Conservation (phyloP, 2,329 filamentous ascomycete genomes). For the Colletotrichum somersetense region DNA sequence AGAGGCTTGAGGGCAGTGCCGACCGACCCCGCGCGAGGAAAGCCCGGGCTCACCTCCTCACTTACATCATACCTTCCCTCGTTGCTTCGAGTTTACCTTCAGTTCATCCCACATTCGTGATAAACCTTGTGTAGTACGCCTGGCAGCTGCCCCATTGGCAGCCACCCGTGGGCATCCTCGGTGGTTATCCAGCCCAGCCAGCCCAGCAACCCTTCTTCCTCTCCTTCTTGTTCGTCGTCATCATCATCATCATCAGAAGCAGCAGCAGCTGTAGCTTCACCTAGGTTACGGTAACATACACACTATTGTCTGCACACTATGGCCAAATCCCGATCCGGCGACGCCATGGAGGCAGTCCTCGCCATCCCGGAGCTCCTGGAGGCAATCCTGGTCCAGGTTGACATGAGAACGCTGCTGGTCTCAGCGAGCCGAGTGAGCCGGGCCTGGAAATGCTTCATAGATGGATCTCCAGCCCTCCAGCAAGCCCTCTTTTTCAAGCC, state of each 20-base stretch:
- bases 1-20: conserved; percentile 24
- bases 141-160: too few species aligned
- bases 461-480: conserved; percentile 21
- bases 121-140: background rate
- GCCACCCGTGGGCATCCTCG: too few species aligned
- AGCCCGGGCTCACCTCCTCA: conserved; percentile 32
- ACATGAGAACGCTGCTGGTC: conserved; percentile 47
- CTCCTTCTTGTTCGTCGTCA: too few species aligned
- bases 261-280: too few species aligned
- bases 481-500: conserved; percentile 35
- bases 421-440: conserved; percentile 46
- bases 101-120: background rate
- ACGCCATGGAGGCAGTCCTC: conserved; percentile 28
- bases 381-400: conserved; percentile 45
- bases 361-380: conserved; percentile 47
- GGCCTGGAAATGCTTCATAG: conserved; percentile 41
- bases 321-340: background rate
- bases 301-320: background rate
- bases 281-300: too few species aligned
- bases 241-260: too few species aligned
- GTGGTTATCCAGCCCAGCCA: too few species aligned
- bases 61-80: background rate
- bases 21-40: conserved; percentile 39
- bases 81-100: too few species aligned
- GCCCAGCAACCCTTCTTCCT: too few species aligned